Evolutionary conservation across 331 rosid species (phyloP).

Genomic region (Malus hybrid): DNA sequence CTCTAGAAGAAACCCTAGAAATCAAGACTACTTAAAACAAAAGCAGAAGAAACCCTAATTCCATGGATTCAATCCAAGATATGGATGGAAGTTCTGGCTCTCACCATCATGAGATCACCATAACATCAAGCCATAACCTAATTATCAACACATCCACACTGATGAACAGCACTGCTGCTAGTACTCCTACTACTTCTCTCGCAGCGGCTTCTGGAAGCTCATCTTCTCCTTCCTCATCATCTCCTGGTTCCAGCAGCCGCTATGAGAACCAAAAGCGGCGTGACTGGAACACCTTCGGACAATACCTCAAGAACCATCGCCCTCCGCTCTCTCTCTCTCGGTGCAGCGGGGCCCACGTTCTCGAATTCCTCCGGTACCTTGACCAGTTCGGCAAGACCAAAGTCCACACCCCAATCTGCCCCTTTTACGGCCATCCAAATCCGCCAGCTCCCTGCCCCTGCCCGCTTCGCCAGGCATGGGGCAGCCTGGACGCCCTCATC

Average conservation of each 20-base stretch:
- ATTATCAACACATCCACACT: slow-evolving; percentile 9
- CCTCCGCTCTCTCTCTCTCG: slow-evolving; percentile 92
- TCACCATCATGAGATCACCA: neutral
- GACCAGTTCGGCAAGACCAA: slow-evolving; percentile 97
- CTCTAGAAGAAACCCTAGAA: slow-evolving; percentile 21
- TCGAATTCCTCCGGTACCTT: slow-evolving; percentile 86
- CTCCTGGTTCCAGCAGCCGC: slow-evolving; percentile 62
- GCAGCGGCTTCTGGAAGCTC: slow-evolving; percentile 4
- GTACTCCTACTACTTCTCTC: neutral
- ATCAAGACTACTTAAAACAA: slow-evolving; percentile 1
- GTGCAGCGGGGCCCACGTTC: slow-evolving; percentile 97
- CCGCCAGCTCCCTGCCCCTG: slow-evolving; percentile 98
- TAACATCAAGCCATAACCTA: neutral
- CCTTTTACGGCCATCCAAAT: slow-evolving; percentile 85
- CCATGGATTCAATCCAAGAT: slow-evolving; percentile 71
- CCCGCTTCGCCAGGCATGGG: slow-evolving; percentile 96
- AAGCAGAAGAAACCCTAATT: neutral
- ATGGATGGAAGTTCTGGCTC: slow-evolving; percentile 37
- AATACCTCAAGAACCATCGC: slow-evolving; percentile 85
- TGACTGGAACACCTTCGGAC: slow-evolving; percentile 97
- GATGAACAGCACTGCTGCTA: neutral
- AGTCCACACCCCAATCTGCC: slow-evolving; percentile 88
- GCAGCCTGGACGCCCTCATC: slow-evolving; percentile 92
- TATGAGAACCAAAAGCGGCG: slow-evolving; percentile 96
- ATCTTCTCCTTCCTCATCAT: slow-evolving; percentile 14